Evolutionary conservation across 75 land plant genomes (phyloP).

Genomic region (Isoetes taiwanensis): DNA sequence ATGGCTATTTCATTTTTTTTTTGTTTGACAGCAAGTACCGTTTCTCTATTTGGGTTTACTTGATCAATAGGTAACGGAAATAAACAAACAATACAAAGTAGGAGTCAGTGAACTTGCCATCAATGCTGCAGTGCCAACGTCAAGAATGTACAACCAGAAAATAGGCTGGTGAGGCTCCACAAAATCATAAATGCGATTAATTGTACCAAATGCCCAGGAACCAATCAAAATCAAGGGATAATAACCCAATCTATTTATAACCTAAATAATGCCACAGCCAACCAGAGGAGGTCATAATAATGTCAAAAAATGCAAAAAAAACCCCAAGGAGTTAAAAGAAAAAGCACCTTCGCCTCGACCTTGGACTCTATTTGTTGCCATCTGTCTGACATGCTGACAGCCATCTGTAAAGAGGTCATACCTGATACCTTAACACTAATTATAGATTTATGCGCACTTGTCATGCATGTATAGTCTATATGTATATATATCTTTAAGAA

Average conservation of each 20-base stretch:
- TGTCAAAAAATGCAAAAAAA: not conserved
- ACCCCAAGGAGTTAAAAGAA: not conserved
- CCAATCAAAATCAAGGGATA: slow-evolving; percentile 91
- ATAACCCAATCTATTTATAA: slow-evolving; percentile 81
- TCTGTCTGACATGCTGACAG: slow-evolving; percentile 68
- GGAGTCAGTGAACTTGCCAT: slow-evolving; percentile 35
- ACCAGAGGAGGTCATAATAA: not conserved
- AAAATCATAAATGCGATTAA: slow-evolving; percentile 78
- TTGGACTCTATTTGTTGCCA: slow-evolving; percentile 47
- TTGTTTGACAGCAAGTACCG: not conserved
- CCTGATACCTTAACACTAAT: too few relatives aligned
- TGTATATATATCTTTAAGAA: too few relatives aligned
- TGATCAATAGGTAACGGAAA: not conserved
- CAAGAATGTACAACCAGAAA: slow-evolving; percentile 82
- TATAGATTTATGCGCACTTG: too few relatives aligned
- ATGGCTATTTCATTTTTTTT: not conserved
- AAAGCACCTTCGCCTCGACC: slow-evolving; percentile 59
- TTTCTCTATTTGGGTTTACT: not conserved
- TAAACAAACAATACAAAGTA: not conserved
- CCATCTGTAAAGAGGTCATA: slow-evolving; percentile 62
- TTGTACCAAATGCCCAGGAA: slow-evolving; percentile 88
- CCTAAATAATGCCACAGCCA: slow-evolving; percentile 27
- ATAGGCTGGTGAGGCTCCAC: slow-evolving; percentile 56
- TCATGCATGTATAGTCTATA: too few relatives aligned
- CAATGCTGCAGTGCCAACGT: slow-evolving; percentile 76